Percentiles rank a stretch among this genome's conserved stretches.
Evolutionary conservation across 2,329 filamentous ascomycete genomes (phyloP).

Genomic region (Cytospora chrysosperma): DNA sequence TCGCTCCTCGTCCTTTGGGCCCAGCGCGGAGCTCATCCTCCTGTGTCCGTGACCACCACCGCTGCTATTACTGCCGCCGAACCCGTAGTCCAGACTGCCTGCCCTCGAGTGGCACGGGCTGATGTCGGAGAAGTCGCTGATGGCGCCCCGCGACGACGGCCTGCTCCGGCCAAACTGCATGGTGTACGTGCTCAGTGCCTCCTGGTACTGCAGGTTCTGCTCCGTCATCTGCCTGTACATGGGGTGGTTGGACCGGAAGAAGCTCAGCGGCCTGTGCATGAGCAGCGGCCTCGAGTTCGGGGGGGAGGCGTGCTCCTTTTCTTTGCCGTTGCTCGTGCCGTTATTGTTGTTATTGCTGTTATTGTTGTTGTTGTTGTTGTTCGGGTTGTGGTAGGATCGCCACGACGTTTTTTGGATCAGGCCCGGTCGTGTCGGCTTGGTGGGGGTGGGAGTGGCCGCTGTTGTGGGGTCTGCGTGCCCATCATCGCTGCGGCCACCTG

Average conservation of each 20-base stretch:
- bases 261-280: slow-evolving; percentile 18
- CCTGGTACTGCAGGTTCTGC: slow-evolving; percentile 47
- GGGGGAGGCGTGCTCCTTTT: not conserved
- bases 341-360: not conserved
- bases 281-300: slow-evolving; percentile 28
- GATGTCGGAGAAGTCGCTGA: slow-evolving; percentile 34
- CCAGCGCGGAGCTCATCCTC: not conserved
- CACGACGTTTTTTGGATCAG: not conserved
- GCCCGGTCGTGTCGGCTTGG: not conserved
- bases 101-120: slow-evolving; percentile 46
- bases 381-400: not conserved
- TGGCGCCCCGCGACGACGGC: slow-evolving; percentile 7
- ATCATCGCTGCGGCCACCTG: slow-evolving; percentile 12
- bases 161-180: slow-evolving; percentile 44
- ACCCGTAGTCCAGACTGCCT: slow-evolving; percentile 33
- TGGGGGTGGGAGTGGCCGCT: slow-evolving; percentile 2
- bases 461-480: not conserved
- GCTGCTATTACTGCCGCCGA: not conserved
- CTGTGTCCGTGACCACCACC: not conserved
- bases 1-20: not conserved
- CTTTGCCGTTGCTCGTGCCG: not conserved
- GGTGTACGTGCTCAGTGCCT: slow-evolving; percentile 46
- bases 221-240: slow-evolving; percentile 46
- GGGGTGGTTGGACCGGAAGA: slow-evolving; percentile 36
- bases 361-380: not conserved